phyloP scores from a whole-genome alignment of 495 filamentous ascomycete species.

The Beverwykella pulmonaria region DNA sequence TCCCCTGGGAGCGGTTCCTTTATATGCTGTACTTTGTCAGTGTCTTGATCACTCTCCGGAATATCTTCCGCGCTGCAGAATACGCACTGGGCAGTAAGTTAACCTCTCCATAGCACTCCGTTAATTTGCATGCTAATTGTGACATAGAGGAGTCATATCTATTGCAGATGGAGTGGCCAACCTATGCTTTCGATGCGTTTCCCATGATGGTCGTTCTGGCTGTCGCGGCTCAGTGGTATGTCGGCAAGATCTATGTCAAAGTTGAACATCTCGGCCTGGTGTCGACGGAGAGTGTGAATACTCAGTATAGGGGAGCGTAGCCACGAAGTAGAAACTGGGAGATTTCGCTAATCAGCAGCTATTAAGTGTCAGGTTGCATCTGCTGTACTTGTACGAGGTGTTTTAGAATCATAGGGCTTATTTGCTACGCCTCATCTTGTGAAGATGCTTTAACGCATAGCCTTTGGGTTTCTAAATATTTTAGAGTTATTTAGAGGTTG shows the following conservation, averaged over 20 bases:
- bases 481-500: no score
- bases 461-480: no score
- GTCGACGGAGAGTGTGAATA: not conserved
- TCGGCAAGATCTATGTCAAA: not conserved
- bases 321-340: not conserved
- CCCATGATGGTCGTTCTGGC: not conserved
- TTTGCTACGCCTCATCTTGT: no score
- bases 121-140: not conserved
- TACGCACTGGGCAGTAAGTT: conserved; percentile 1
- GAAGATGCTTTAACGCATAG: no score
- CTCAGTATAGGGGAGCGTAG: not conserved
- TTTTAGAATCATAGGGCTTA: no score
- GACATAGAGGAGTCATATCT: not conserved
- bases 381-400: not conserved
- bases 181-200: not conserved
- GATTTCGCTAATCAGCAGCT: not conserved
- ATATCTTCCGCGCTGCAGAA: not conserved
- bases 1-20: not conserved
- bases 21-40: conserved; percentile 6
- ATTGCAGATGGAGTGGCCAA: not conserved
- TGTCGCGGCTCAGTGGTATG: not conserved
- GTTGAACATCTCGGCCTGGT: not conserved
- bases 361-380: not conserved
- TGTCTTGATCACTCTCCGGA: not conserved
- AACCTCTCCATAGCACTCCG: not conserved